A percentile compares a stretch with the other conserved stretches of the same genome.
Evolutionary conservation across 495 filamentous ascomycete species (phyloP).

Genomic region (Hypoxylon fragiforme): DNA sequence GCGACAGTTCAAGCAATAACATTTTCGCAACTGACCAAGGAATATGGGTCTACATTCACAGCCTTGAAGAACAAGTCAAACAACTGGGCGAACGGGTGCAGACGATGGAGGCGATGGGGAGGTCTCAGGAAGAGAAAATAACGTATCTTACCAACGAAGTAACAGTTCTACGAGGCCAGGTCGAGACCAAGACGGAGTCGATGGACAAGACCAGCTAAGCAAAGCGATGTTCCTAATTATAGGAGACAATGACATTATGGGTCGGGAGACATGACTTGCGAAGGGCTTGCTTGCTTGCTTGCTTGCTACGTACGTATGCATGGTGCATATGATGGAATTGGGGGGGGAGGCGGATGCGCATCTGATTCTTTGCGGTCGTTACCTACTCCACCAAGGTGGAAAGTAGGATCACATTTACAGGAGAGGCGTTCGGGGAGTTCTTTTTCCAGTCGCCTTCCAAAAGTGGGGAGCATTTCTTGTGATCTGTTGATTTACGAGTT

Average conservation of each 20-base stretch:
- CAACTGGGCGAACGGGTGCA: constrained; percentile 44
- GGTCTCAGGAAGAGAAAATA: constrained; percentile 44
- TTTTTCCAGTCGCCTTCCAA: constrained; percentile 18
- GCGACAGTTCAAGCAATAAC: constrained; percentile 47
- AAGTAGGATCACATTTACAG: constrained; percentile 10
- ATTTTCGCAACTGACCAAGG: constrained; percentile 49
- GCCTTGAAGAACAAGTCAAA: constrained; percentile 53
- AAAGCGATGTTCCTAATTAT: neutral
- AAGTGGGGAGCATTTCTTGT: constrained; percentile 2
- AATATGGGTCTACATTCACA: constrained; percentile 54
- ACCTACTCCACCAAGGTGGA: constrained; percentile 12
- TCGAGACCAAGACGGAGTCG: constrained; percentile 25
- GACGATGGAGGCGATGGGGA: constrained; percentile 46
- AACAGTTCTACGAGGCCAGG: constrained; percentile 37
- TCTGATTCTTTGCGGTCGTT: constrained; percentile 22
- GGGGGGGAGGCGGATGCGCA: constrained; percentile 6
- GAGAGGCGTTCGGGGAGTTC: constrained; percentile 23
- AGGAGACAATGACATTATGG: constrained; percentile 15
- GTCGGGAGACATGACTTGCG: constrained; percentile 11
- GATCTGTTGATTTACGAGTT: neutral
- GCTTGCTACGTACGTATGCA: constrained; percentile 23
- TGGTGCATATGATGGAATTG: constrained; percentile 19
- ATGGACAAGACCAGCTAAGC: constrained; percentile 23
- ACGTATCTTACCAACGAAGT: constrained; percentile 43
- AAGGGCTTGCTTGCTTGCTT: too few species aligned